Evolutionary conservation across 768 basidiomycete species (phyloP), one percentile per base, ranked within the genome.

Genomic region (Sarcodon aspratus): DNA sequence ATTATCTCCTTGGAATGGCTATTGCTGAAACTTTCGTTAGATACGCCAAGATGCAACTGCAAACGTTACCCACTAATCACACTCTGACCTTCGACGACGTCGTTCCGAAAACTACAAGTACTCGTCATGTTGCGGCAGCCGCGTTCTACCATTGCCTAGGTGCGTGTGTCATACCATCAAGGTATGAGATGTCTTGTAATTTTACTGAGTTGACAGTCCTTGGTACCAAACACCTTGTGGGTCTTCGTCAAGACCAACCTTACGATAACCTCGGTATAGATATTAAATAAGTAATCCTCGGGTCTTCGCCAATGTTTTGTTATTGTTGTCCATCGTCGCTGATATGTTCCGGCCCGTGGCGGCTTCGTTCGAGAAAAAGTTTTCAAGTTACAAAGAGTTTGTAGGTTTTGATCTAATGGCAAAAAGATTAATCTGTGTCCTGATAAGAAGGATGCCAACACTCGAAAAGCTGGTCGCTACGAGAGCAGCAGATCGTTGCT

Each of bases 111-210:
- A 59, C 64, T 40, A 76, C 82, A 1, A 87, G 82, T 55, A 85
- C 82, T 4, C 72, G 76, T 9, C 85, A 81, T 58, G 83, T 91
- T 35, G 89, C 85, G 9, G 80, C 88, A 8, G 78, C 84, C 12
- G 89, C 80, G 4, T 82, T 92, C 61, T 88, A 92, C 62, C 86
- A 92, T 55, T 89, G 87, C 60, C 71, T 92, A 38, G 87, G 89
- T 89, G 50, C 34, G 64, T 55, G 12, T 18, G 17, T 48, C 40
- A 33, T 34, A 40, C 48, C 33, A 15, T 31, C 21, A 7, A 15
- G 9, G n/a, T 32, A n/a, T 9, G 32, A 46, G 13, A 13, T 47
- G 36, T 44, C 33, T 21, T 13, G 34, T 9, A 33, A 7, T 50
- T n/a, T 40, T 34, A 33, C 40, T 9, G 18, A 43, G 48, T 13